Percentiles rank a stretch among this genome's conserved stretches.
phyloP scores from a whole-genome alignment of 352 stramenopile species.

The Globisporangium emineosum region DNA sequence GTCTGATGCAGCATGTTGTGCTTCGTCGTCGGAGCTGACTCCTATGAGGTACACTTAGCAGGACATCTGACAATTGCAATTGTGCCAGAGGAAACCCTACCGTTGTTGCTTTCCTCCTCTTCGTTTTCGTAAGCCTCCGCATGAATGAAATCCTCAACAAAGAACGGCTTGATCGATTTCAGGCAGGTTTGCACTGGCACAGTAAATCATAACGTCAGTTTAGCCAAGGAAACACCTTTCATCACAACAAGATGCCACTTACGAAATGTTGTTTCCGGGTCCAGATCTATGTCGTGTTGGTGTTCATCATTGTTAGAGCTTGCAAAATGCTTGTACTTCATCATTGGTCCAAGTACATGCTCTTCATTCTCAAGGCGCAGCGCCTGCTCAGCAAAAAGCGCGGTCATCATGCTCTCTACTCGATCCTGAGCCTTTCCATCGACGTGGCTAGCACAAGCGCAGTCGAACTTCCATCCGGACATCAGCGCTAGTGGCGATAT shows the following conservation, averaged over 20 bases:
- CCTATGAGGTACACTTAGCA: background rate
- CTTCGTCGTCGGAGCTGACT: background rate
- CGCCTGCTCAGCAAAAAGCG: background rate
- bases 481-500: background rate
- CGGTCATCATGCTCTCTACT: background rate
- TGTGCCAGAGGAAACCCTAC: background rate
- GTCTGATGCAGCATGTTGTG: background rate
- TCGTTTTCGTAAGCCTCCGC: background rate
- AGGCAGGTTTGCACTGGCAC: background rate
- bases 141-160: background rate
- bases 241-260: background rate
- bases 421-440: background rate
- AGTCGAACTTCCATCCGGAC: background rate
- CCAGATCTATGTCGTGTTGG: background rate
- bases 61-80: background rate
- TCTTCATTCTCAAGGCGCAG: background rate
- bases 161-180: constrained; percentile 1
- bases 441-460: background rate
- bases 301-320: background rate
- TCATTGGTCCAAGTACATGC: background rate
- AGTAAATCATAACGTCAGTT: background rate
- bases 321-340: background rate
- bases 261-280: background rate
- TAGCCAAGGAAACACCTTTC: background rate
- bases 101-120: background rate